phyloP scores from a whole-genome alignment of 2,329 filamentous ascomycete species.

The Diaporthe velutina region DNA sequence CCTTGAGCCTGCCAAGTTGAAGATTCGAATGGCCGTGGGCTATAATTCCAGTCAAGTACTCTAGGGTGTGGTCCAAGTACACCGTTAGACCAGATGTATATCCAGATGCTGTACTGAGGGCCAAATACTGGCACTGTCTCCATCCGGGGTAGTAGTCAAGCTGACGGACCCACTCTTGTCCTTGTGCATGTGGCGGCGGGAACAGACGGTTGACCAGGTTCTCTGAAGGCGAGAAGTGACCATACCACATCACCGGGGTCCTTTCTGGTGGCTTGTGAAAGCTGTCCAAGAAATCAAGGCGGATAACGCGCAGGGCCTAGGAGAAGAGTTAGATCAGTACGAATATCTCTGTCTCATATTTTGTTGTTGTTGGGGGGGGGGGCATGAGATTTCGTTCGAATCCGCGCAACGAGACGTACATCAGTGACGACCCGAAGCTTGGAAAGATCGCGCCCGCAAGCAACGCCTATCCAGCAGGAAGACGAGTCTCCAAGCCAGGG shows the following conservation, averaged over 20 bases:
- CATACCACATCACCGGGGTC: neutral
- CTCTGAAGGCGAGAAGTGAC: neutral
- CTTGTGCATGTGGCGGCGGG: neutral
- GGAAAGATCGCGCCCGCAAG: neutral
- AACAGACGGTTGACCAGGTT: neutral
- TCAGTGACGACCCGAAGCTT: neutral
- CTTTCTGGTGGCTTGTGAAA: neutral
- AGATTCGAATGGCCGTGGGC: neutral
- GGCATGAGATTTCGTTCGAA: neutral
- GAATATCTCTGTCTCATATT: too few species aligned
- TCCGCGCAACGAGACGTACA: neutral
- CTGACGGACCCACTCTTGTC: neutral
- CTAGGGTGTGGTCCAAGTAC: neutral
- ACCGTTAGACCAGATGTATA: slow-evolving; percentile 17
- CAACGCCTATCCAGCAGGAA: slow-evolving; percentile 19
- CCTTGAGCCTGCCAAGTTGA: neutral
- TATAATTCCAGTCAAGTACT: neutral
- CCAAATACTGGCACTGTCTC: slow-evolving; percentile 28
- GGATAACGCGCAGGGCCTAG: slow-evolving; percentile 1
- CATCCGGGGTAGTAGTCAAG: slow-evolving; percentile 15
- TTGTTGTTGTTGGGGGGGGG: too few species aligned
- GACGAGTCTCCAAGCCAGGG: slow-evolving; percentile 12
- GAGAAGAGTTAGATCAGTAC: neutral
- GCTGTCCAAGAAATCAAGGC: neutral
- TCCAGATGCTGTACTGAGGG: neutral